Conservation (phyloP, 2,329 filamentous ascomycete species). For the Laburnicola sp. region DNA sequence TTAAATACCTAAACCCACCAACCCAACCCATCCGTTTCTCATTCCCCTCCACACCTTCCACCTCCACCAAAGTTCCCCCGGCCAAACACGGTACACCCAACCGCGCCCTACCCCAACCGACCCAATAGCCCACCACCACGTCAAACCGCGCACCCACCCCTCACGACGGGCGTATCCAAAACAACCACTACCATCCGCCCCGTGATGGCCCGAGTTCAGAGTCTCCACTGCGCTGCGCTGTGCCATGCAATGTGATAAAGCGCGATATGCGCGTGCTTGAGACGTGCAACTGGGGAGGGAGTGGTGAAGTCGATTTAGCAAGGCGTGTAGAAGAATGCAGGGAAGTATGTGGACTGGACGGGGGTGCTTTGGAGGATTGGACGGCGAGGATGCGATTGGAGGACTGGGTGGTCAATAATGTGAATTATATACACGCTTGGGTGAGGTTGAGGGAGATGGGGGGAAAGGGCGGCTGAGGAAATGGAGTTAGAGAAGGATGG, state of each 20-base stretch:
- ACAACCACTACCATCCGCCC: not conserved
- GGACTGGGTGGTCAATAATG: not conserved
- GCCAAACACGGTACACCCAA: too few relatives aligned
- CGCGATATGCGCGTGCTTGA: not conserved
- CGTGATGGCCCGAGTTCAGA: conserved; percentile 8
- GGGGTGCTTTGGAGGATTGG: not conserved
- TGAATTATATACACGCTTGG: not conserved
- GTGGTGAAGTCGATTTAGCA: not conserved
- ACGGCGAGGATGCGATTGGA: not conserved
- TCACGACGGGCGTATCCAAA: not conserved
- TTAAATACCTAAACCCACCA: too few relatives aligned
- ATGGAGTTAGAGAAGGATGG: not conserved
- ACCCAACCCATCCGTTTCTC: too few relatives aligned
- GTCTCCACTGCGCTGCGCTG: not conserved
- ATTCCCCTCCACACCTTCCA: too few relatives aligned
- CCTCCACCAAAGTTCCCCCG: too few relatives aligned
- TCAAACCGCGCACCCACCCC: too few relatives aligned
- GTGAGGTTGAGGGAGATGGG: not conserved
- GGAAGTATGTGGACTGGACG: not conserved
- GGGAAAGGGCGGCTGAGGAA: not conserved
- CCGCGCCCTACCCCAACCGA: too few relatives aligned
- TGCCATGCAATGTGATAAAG: conserved; percentile 9
- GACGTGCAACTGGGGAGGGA: not conserved
- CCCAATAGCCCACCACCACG: conserved; percentile 20
- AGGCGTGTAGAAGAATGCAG: not conserved